phyloP scores from a whole-genome alignment of 1,284 basidiomycete species.

The Puccinia brachypodii region DNA sequence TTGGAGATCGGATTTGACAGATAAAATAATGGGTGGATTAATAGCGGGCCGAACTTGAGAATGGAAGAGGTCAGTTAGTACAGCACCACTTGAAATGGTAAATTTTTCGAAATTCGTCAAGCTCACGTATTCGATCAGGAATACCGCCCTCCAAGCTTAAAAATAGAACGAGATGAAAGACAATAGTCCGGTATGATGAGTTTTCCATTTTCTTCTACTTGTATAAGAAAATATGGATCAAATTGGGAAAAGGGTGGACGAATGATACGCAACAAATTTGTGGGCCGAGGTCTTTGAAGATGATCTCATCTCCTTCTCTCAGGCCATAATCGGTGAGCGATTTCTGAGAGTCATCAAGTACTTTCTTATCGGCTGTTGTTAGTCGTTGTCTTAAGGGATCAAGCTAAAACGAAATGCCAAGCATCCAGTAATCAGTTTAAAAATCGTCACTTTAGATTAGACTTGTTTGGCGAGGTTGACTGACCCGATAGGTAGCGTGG shows the following conservation, averaged over 20 bases:
- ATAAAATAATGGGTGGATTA: conserved; percentile 88
- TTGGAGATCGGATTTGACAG: conserved; percentile 63
- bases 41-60: conserved; percentile 74
- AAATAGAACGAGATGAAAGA: neutral
- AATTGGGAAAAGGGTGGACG: neutral
- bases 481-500: conserved; percentile 6
- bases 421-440: too few species aligned
- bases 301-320: conserved; percentile 64
- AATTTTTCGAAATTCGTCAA: neutral
- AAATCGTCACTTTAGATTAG: too few species aligned
- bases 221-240: neutral
- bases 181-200: neutral
- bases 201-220: too few species aligned
- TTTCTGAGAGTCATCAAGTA: conserved; percentile 63
- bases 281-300: conserved; percentile 81
- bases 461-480: neutral
- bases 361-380: conserved; percentile 65
- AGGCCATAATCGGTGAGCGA: conserved; percentile 66
- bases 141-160: conserved; percentile 48
- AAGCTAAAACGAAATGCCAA: conserved; percentile 63
- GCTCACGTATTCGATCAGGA: conserved; percentile 47
- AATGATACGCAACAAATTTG: conserved; percentile 64
- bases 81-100: conserved; percentile 35
- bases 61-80: conserved; percentile 24
- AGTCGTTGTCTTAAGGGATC: conserved; percentile 72